phyloP scores from a whole-genome alignment of 257 asterid species.

The Eustoma russellianum region DNA sequence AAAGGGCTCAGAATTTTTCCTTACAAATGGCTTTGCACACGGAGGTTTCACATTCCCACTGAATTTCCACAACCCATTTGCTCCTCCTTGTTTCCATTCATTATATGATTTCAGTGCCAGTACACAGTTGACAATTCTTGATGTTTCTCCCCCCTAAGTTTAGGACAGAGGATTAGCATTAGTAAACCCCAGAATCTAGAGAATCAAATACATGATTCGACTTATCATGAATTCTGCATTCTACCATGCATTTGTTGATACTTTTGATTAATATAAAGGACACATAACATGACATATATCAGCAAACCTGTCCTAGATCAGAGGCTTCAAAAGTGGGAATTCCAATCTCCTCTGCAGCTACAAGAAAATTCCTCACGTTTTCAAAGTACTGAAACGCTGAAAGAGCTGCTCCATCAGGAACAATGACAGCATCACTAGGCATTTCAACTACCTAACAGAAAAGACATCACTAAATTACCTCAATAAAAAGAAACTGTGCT shows the following conservation, averaged over 20 bases:
- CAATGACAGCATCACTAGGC: slow-evolving; percentile 38
- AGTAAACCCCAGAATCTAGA: neutral
- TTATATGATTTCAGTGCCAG: slow-evolving; percentile 69
- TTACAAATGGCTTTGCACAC: slow-evolving; percentile 36
- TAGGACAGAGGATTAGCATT: neutral
- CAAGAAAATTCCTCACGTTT: slow-evolving; percentile 76
- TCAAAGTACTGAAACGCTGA: slow-evolving; percentile 82
- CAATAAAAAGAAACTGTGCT: neutral
- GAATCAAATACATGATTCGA: neutral
- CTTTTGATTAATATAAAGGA: neutral
- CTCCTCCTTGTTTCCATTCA: slow-evolving; percentile 78
- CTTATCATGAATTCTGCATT: neutral
- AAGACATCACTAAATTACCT: slow-evolving; percentile 6
- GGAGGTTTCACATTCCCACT: slow-evolving; percentile 52
- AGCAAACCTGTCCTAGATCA: slow-evolving; percentile 70
- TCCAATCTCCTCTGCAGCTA: slow-evolving; percentile 59
- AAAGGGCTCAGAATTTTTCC: slow-evolving; percentile 50
- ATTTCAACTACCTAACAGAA: slow-evolving; percentile 60
- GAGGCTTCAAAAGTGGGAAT: slow-evolving; percentile 84
- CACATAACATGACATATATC: neutral
- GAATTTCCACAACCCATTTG: slow-evolving; percentile 50
- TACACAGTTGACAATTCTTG: slow-evolving; percentile 67
- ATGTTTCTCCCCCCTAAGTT: slow-evolving; percentile 69
- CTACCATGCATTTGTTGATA: too few relatives aligned
- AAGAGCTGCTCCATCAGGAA: slow-evolving; percentile 85